Evolutionary conservation across 345 rosid genomes (phyloP).

Genomic region (Carallia brachiata): DNA sequence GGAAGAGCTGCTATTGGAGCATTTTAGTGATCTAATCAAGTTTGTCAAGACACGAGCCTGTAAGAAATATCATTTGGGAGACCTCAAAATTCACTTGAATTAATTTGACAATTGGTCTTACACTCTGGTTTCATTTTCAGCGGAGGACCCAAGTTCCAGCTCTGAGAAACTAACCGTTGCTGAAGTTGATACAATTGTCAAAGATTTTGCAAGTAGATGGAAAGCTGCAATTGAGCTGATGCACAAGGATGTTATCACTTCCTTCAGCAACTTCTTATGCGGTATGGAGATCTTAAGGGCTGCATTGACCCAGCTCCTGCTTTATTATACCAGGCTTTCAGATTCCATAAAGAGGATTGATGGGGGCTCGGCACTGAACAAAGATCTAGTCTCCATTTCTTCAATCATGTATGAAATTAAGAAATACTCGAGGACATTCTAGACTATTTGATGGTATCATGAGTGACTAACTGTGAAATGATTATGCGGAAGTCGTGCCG

Average conservation of each 20-base stretch:
- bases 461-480: not conserved
- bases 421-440: constrained; percentile 91
- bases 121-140: constrained; percentile 26
- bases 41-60: constrained; percentile 87
- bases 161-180: constrained; percentile 64
- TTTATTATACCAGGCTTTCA: constrained; percentile 86
- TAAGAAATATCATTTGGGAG: constrained; percentile 37
- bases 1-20: constrained; percentile 93
- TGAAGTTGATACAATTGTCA: constrained; percentile 83
- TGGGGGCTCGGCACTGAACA: constrained; percentile 84
- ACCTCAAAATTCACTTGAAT: not conserved
- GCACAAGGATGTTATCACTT: constrained; percentile 97
- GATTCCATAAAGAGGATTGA: constrained; percentile 74
- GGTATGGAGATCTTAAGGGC: constrained; percentile 98
- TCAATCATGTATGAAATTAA: constrained; percentile 97
- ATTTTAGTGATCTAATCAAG: constrained; percentile 84
- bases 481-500: no score
- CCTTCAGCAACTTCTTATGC: constrained; percentile 94
- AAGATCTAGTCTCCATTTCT: constrained; percentile 83
- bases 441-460: not conserved
- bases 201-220: constrained; percentile 90
- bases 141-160: constrained; percentile 73
- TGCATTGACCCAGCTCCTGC: constrained; percentile 89
- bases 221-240: constrained; percentile 88
- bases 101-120: not conserved